phyloP scores from a whole-genome alignment of 352 stramenopile species.

The Peronospora belbahrii region DNA sequence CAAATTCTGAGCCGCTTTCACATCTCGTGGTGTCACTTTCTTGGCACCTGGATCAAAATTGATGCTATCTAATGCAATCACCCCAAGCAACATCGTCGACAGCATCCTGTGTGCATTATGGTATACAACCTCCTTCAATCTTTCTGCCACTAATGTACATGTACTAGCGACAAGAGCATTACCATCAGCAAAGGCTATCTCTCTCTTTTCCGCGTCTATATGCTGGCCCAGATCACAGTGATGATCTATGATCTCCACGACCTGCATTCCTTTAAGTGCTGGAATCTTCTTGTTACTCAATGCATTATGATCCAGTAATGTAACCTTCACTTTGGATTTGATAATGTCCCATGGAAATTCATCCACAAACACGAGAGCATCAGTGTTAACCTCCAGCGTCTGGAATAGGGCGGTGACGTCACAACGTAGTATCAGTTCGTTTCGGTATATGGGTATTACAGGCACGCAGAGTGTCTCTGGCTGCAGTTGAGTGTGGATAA shows the following conservation, averaged over 20 bases:
- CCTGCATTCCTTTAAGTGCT: conserved; percentile 8
- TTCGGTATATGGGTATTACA: conserved; percentile 54
- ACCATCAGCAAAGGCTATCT: conserved; percentile 66
- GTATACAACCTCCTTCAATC: conserved; percentile 18
- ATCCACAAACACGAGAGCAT: conserved; percentile 62
- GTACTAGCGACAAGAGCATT: conserved; percentile 62
- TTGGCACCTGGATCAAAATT: conserved; percentile 69
- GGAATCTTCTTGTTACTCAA: conserved; percentile 55
- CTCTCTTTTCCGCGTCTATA: conserved; percentile 27
- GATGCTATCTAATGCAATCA: conserved; percentile 74
- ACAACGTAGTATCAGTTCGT: conserved; percentile 62
- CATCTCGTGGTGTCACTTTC: conserved; percentile 67
- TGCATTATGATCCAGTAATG: conserved; percentile 73
- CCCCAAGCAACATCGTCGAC: conserved; percentile 66
- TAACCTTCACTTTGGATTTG: conserved; percentile 27
- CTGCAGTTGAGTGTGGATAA: conserved; percentile 18
- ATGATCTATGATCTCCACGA: conserved; percentile 77
- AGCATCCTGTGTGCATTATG: conserved; percentile 29
- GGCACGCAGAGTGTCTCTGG: conserved; percentile 49
- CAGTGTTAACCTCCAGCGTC: conserved; percentile 43
- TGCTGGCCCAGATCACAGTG: conserved; percentile 63
- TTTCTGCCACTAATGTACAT: conserved; percentile 76
- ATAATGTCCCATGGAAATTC: conserved; percentile 65
- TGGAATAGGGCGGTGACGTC: conserved; percentile 57
- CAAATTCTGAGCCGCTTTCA: conserved; percentile 30